A percentile compares a stretch with the other conserved stretches of the same genome.
Conservation (phyloP, 441 rosid genomes). For the Syzygium syzygioides region DNA sequence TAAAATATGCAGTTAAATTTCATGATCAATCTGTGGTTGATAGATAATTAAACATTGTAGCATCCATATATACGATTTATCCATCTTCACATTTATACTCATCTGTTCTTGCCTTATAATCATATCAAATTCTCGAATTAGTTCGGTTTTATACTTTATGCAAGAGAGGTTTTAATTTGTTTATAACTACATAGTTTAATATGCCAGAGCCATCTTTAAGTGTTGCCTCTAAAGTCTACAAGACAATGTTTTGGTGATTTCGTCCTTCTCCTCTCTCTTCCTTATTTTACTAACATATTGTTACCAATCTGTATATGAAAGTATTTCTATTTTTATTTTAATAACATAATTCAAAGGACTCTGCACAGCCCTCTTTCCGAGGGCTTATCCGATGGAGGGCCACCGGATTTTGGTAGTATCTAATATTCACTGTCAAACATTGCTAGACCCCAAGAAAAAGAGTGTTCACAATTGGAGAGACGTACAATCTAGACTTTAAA, state of each 20-base stretch:
- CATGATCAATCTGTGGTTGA: neutral
- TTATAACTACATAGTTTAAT: neutral
- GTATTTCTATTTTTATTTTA: no score
- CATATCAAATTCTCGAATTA: neutral
- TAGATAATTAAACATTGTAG: neutral
- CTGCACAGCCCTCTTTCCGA: no score
- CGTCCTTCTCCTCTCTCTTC: neutral
- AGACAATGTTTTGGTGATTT: neutral
- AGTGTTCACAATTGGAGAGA: no score
- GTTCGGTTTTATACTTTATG: neutral
- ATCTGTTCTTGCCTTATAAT: neutral
- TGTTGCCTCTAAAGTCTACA: neutral
- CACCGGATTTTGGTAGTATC: no score
- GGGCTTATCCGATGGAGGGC: no score
- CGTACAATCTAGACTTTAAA: no score
- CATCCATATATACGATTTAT: neutral
- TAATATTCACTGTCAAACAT: no score
- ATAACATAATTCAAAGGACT: no score
- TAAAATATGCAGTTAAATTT: neutral
- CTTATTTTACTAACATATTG: neutral
- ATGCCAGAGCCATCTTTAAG: neutral
- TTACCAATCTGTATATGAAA: neutral
- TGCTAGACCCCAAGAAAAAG: no score
- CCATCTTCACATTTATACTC: neutral
- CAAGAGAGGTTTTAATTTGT: neutral